Percentiles rank a stretch among this genome's conserved stretches.
Evolutionary conservation across 495 filamentous ascomycete species (phyloP).

Genomic region (Stereocaulon alpinum): DNA sequence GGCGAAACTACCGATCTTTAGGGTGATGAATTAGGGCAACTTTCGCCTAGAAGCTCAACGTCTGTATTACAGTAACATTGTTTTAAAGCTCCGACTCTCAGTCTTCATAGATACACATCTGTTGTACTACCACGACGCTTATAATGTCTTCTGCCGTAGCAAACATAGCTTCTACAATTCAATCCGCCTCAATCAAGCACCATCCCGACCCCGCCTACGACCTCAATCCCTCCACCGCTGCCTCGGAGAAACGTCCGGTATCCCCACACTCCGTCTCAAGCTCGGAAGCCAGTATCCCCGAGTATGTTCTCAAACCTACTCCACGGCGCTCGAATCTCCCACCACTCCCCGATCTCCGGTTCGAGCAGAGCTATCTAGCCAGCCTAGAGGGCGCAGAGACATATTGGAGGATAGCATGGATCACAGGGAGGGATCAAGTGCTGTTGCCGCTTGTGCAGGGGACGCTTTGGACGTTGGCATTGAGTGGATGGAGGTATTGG

Average conservation of each 20-base stretch:
- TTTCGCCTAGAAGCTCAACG: not conserved
- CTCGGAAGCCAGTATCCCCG: slow-evolving; percentile 45
- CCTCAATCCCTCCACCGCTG: slow-evolving; percentile 67
- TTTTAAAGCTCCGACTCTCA: no score
- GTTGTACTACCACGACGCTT: not conserved
- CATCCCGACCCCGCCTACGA: slow-evolving; percentile 62
- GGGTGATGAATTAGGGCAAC: not conserved
- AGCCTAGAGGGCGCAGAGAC: slow-evolving; percentile 68
- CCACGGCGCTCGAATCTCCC: slow-evolving; percentile 52
- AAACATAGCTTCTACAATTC: slow-evolving; percentile 63
- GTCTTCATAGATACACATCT: no score
- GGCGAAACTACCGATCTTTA: not conserved
- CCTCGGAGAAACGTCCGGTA: slow-evolving; percentile 40
- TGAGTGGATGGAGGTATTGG: slow-evolving; percentile 76
- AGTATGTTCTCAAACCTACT: slow-evolving; percentile 43
- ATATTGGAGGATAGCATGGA: slow-evolving; percentile 66
- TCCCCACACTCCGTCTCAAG: slow-evolving; percentile 24
- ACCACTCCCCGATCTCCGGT: slow-evolving; percentile 84
- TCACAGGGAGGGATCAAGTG: slow-evolving; percentile 83
- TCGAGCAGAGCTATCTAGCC: slow-evolving; percentile 93
- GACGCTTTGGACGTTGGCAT: slow-evolving; percentile 65
- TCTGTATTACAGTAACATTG: no score
- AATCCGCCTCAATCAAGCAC: slow-evolving; percentile 64
- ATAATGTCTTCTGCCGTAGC: slow-evolving; percentile 36
- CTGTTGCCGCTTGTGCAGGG: slow-evolving; percentile 77